Evolutionary conservation across 768 basidiomycete genomes (phyloP).

Genomic region (Boletus eberwhitei): DNA sequence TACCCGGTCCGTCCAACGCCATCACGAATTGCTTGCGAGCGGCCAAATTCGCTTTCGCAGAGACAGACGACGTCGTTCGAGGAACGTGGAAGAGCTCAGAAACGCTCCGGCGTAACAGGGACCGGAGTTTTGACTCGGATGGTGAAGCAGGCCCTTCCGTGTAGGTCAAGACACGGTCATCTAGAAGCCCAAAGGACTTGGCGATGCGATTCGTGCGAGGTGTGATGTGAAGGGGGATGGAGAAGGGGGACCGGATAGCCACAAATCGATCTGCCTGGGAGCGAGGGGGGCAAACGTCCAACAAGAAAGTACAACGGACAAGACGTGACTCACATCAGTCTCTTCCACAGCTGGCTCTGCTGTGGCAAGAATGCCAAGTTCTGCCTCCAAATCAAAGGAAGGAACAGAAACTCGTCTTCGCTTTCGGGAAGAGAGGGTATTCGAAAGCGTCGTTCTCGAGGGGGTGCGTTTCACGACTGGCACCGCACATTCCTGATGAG

Average conservation of each 20-base stretch:
- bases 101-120: conserved; percentile 50
- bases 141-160: conserved; percentile 36
- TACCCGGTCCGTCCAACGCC: conserved; percentile 63
- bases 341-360: conserved; percentile 24
- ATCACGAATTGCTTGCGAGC: conserved; percentile 52
- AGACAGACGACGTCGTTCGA: conserved; percentile 35
- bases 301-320: neutral
- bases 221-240: conserved; percentile 56
- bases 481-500: conserved; percentile 24
- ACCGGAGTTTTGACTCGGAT: conserved; percentile 41
- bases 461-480: conserved; percentile 36
- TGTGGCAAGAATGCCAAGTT: conserved; percentile 24
- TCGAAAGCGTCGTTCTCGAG: conserved; percentile 37
- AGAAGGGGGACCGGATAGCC: conserved; percentile 45
- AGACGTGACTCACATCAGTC: conserved; percentile 24
- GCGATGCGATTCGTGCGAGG: conserved; percentile 68
- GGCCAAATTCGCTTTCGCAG: conserved; percentile 57
- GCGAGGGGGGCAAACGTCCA: neutral
- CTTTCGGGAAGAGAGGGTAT: conserved; percentile 40
- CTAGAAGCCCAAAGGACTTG: conserved; percentile 56
- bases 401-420: conserved; percentile 41
- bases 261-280: conserved; percentile 61
- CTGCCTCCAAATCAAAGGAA: conserved; percentile 36
- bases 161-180: conserved; percentile 54
- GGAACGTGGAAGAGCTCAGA: conserved; percentile 46